A percentile compares a stretch with the other conserved stretches of the same genome.
These are phyloP conservation scores for Dictyostelium capitatum DNA, from an alignment of 78 protist genomes.

Conservation along the genomic window DNA sequence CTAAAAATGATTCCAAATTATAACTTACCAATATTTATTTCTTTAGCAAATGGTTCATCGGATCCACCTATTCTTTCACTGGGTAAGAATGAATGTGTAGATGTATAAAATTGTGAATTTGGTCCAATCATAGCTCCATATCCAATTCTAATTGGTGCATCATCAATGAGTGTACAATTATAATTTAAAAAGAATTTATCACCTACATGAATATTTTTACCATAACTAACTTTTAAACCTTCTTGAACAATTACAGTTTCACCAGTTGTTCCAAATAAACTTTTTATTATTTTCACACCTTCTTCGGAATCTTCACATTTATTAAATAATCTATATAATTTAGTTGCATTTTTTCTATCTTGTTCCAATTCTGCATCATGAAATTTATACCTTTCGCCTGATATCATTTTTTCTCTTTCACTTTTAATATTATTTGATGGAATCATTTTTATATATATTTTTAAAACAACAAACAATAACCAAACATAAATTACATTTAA, in stretches of 20 bases:
- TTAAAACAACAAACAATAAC: no score
- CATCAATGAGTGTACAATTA: slow-evolving; percentile 53
- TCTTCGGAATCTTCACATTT: not conserved
- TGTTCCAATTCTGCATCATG: slow-evolving; percentile 35
- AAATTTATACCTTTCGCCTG: slow-evolving; percentile 19
- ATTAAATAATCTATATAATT: not conserved
- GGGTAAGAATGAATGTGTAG: slow-evolving; percentile 78
- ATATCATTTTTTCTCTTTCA: slow-evolving; percentile 73
- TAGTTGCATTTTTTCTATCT: slow-evolving; percentile 25
- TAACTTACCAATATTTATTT: slow-evolving; percentile 59
- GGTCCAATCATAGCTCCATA: slow-evolving; percentile 76
- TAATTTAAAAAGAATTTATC: slow-evolving; percentile 44
- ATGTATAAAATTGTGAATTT: slow-evolving; percentile 68
- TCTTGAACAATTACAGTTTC: slow-evolving; percentile 26
- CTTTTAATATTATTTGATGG: not conserved
- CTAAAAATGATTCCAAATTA: no score
- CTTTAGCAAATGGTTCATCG: slow-evolving; percentile 55
- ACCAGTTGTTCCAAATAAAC: not conserved
- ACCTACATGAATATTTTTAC: slow-evolving; percentile 59
- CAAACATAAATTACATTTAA: no score
- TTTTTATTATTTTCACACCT: not conserved
- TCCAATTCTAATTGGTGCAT: slow-evolving; percentile 59
- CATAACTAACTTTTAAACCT: slow-evolving; percentile 82
- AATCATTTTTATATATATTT: no score
- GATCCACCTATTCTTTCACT: slow-evolving; percentile 12